Evolutionary conservation across 2,329 filamentous ascomycete species (phyloP), one percentile per base, ranked within the genome.

Genomic region (Colletotrichum melonis): DNA sequence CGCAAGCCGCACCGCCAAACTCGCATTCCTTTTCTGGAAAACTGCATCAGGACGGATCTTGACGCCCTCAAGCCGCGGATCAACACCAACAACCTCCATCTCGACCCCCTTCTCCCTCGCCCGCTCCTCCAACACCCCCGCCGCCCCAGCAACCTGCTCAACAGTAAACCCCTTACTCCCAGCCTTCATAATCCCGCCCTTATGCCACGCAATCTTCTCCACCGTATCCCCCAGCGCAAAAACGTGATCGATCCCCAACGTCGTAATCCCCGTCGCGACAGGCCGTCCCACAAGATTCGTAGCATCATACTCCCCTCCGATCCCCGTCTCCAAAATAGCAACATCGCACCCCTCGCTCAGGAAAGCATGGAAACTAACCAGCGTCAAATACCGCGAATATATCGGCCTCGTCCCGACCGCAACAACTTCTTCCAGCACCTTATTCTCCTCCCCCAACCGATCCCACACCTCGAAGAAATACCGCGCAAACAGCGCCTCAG

Each of bases 401-500:
- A 95, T 93, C 0, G 97, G 97, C 81, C 97, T 97, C 1, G 90
- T 90, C 1, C 82, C 83, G 0, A 91, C 87, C 0, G 90, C 89
- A 16, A 86, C 87, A 0, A 86, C 82, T 16, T 86, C 86, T 1
- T 86, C 88, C 9, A 55, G 16, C 2, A 49, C 38, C 1, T 6
- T 87, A 85, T 46, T 86, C 16, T 19, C 16, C 83, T 68, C 90
- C 3, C 76, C 78, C 7, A 90, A 80, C 24, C 84, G 82, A 76
- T 95, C 93, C 95, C 95, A 98, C 38, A 95, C 85, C 78, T 96
- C 92, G 81, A 95, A 97, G 82, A 97, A 95, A 80, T 95, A 95
- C 74, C 86, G 86, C 1, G 94, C 89, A 78, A 98, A 97, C 28
- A 89, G 82, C 2, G 88, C 88, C 78, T 92, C 90, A 0, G 89